Conservation (phyloP, 345 rosid species). For the Salix suchowensis region DNA sequence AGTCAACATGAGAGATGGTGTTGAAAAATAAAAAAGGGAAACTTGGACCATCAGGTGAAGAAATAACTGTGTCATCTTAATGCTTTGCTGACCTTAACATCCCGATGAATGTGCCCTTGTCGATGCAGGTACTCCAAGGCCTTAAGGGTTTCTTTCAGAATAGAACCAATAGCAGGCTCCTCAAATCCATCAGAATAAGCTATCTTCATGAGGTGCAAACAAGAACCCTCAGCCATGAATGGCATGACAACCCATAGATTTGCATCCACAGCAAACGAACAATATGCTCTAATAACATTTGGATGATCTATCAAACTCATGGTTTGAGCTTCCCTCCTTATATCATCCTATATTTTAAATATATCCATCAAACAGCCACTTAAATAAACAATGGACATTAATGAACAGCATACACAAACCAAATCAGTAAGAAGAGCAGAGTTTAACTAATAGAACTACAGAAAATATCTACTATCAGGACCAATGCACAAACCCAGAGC, state of each 20-base stretch:
- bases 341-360: constrained; percentile 63
- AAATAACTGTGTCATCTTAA: constrained; percentile 5
- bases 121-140: constrained; percentile 93
- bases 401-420: not conserved
- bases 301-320: constrained; percentile 98
- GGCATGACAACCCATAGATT: constrained; percentile 98
- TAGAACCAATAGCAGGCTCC: constrained; percentile 83
- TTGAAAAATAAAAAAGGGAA: not conserved
- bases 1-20: not conserved
- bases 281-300: constrained; percentile 74
- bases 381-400: not conserved
- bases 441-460: not conserved
- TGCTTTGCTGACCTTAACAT: constrained; percentile 72
- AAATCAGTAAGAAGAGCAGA: not conserved
- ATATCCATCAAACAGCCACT: constrained; percentile 1
- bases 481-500: not conserved
- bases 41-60: constrained; percentile 1
- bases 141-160: constrained; percentile 92
- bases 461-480: not conserved
- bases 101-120: constrained; percentile 97
- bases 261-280: constrained; percentile 85
- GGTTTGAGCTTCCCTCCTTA: constrained; percentile 91
- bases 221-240: constrained; percentile 98
- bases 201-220: constrained; percentile 94
- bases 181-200: constrained; percentile 89